These are phyloP conservation scores for Phytophthora pisi DNA, from an alignment of 352 stramenopile species.

Conservation along the genomic window DNA sequence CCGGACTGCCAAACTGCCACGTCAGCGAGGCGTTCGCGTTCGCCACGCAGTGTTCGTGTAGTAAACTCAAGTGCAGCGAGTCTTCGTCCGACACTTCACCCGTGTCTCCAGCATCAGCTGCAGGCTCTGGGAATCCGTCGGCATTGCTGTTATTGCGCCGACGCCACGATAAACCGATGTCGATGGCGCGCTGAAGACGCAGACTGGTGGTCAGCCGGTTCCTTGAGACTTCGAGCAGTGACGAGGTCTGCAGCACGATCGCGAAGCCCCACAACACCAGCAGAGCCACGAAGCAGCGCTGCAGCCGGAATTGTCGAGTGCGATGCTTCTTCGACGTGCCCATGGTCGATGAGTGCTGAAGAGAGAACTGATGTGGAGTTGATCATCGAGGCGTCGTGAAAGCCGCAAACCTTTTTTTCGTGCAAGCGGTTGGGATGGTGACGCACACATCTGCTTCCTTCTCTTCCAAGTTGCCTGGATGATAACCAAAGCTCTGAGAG, in stretches of 20 bases:
- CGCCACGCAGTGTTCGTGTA: conserved; percentile 37
- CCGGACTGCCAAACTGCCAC: conserved; percentile 38
- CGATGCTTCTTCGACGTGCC: conserved; percentile 2
- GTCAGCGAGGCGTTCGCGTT: conserved; percentile 26
- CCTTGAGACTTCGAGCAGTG: conserved; percentile 17
- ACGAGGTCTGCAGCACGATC: conserved; percentile 24
- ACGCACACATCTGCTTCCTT: too few species aligned
- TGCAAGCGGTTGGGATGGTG: too few species aligned
- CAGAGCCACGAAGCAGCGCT: conserved; percentile 24
- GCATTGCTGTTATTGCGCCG: conserved; percentile 1
- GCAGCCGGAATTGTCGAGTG: conserved; percentile 5
- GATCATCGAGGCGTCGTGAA: conserved; percentile 6
- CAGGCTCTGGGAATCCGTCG: not conserved
- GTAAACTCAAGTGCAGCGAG: conserved; percentile 38
- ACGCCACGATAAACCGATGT: conserved; percentile 11
- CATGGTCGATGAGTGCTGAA: not conserved
- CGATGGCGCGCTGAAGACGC: conserved; percentile 9
- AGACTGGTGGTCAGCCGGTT: conserved; percentile 8
- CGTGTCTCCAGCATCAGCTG: conserved; percentile 14
- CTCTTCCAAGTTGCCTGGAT: not conserved
- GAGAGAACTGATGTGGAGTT: not conserved
- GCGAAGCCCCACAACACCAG: conserved; percentile 24
- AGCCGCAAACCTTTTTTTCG: not conserved
- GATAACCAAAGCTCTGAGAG: not conserved
- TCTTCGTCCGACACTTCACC: conserved; percentile 29